Percentiles rank a stretch among this genome's conserved stretches.
phyloP scores from a whole-genome alignment of 495 filamentous ascomycete species.

The Neurospora hispaniola region DNA sequence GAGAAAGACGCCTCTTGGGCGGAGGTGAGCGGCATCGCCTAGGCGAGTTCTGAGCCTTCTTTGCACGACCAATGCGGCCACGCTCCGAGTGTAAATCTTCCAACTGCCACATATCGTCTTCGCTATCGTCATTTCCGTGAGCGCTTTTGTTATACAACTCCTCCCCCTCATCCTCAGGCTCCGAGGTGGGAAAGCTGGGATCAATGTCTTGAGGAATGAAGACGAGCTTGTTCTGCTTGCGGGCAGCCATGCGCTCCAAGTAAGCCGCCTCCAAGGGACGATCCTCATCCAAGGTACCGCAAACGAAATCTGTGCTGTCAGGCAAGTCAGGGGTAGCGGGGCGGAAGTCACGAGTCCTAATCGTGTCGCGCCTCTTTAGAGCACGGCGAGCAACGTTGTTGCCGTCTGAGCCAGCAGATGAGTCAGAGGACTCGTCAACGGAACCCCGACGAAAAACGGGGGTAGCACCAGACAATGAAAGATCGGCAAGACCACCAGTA shows the following conservation, averaged over 20 bases:
- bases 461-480: constrained; percentile 25
- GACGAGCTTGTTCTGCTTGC: constrained; percentile 67
- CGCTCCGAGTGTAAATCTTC: constrained; percentile 38
- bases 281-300: constrained; percentile 93
- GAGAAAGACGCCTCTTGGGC: constrained; percentile 36
- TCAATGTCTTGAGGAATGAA: constrained; percentile 89
- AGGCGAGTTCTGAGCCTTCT: constrained; percentile 28
- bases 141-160: constrained; percentile 37
- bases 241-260: constrained; percentile 70
- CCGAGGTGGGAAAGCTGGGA: constrained; percentile 89
- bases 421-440: constrained; percentile 30
- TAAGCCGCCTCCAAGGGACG: constrained; percentile 88
- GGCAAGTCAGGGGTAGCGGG: constrained; percentile 74
- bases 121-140: constrained; percentile 37
- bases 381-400: constrained; percentile 9
- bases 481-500: constrained; percentile 35
- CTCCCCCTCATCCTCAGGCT: constrained; percentile 71
- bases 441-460: constrained; percentile 31
- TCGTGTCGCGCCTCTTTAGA: constrained; percentile 19
- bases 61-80: constrained; percentile 27
- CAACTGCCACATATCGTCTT: constrained; percentile 48
- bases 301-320: constrained; percentile 96
- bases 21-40: constrained; percentile 37
- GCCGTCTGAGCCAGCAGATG: constrained; percentile 23
- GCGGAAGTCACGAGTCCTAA: constrained; percentile 44